Percentiles rank a stretch among this genome's conserved stretches.
Conservation (phyloP, 1,284 basidiomycete species). For the Pisolithus thermaeus region DNA sequence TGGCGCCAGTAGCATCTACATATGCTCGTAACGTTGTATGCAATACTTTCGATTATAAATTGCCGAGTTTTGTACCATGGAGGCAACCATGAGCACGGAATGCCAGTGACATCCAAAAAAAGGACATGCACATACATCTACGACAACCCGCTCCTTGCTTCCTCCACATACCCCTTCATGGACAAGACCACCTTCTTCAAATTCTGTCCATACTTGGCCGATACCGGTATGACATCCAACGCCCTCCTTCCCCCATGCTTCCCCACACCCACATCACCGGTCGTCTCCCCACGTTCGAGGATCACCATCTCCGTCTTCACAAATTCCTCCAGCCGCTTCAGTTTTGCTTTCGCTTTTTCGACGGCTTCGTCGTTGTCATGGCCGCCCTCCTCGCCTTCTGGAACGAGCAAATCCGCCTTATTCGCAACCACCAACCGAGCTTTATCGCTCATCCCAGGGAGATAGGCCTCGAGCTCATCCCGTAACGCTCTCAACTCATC, state of each 20-base stretch:
- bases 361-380: slow-evolving; percentile 33
- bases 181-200: slow-evolving; percentile 58
- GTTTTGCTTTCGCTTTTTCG: slow-evolving; percentile 53
- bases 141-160: slow-evolving; percentile 33
- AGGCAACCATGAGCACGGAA: neutral
- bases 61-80: neutral
- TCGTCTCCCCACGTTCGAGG: slow-evolving; percentile 24
- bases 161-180: slow-evolving; percentile 62
- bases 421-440: slow-evolving; percentile 86
- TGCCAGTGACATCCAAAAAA: too few relatives aligned
- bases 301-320: slow-evolving; percentile 44
- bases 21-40: too few relatives aligned
- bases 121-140: neutral
- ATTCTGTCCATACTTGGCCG: slow-evolving; percentile 80
- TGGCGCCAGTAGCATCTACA: too few relatives aligned
- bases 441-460: slow-evolving; percentile 70
- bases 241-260: slow-evolving; percentile 16
- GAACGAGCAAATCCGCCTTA: slow-evolving; percentile 79
- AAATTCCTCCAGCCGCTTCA: slow-evolving; percentile 48
- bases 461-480: slow-evolving; percentile 83
- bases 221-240: slow-evolving; percentile 70
- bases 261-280: slow-evolving; percentile 2
- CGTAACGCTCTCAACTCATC: slow-evolving; percentile 69
- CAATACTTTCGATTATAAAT: too few relatives aligned
- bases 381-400: slow-evolving; percentile 7